Evolutionary conservation across 164 flowering plant genomes (phyloP).

Genomic region (Vitis vinifera): DNA sequence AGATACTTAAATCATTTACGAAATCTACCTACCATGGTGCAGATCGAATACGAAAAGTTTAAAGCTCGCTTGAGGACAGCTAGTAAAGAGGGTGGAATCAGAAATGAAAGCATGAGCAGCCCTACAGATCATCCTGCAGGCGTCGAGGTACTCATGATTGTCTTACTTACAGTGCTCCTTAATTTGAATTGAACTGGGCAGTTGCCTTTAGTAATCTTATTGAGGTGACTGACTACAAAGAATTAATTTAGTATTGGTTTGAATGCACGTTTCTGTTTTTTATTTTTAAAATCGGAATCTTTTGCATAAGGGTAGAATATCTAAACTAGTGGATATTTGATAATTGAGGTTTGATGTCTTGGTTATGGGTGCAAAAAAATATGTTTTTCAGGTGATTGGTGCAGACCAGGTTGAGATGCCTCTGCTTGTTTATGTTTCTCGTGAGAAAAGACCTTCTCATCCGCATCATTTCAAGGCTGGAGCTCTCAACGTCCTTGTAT

Average conservation of each 20-base stretch:
- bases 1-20: no score
- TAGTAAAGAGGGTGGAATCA: background rate
- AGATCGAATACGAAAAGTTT: conserved; percentile 35
- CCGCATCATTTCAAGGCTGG: conserved; percentile 64
- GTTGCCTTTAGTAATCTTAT: no score
- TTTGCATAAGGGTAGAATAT: no score
- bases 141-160: conserved; percentile 18
- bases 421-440: conserved; percentile 49
- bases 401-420: conserved; percentile 25
- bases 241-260: no score
- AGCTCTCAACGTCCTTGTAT: conserved; percentile 55
- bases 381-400: conserved; percentile 14
- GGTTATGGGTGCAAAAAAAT: no score
- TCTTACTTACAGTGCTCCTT: background rate
- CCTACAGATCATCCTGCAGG: conserved; percentile 18
- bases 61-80: conserved; percentile 20
- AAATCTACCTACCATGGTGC: conserved; percentile 1
- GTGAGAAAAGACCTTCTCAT: conserved; percentile 45
- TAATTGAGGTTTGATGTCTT: no score
- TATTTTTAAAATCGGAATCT: no score
- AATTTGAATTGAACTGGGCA: no score
- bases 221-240: no score
- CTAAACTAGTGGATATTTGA: no score
- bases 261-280: no score
- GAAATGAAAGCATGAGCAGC: background rate